Conservation (phyloP, 441 rosid species). For the Eruca vesicaria region DNA sequence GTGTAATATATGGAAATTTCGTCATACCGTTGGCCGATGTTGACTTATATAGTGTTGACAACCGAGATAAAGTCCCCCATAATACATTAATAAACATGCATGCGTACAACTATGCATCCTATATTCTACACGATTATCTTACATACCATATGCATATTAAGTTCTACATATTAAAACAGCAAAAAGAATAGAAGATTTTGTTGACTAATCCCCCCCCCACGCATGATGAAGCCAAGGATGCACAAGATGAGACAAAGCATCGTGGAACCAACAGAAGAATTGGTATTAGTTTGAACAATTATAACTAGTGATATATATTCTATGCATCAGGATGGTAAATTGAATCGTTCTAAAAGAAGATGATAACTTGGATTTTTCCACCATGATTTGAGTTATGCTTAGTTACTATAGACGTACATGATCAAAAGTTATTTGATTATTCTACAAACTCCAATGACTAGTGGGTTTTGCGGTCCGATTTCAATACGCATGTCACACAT, state of each 20-base stretch:
- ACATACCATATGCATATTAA: neutral
- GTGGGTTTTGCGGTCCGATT: no score
- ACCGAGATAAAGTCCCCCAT: neutral
- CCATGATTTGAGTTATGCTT: neutral
- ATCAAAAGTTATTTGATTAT: neutral
- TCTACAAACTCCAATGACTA: neutral
- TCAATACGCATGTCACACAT: neutral
- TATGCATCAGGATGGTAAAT: neutral
- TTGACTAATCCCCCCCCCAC: neutral
- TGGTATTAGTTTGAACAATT: neutral
- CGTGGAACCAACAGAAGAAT: neutral
- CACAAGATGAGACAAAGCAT: neutral
- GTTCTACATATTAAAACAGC: neutral
- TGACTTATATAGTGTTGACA: neutral
- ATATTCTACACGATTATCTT: neutral
- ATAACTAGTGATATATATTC: neutral
- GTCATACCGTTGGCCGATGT: neutral
- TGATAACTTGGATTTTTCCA: neutral
- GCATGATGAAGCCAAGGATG: neutral
- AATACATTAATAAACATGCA: constrained; percentile 14
- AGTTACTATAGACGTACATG: neutral
- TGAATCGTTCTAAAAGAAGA: neutral
- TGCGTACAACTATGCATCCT: neutral
- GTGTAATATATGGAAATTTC: neutral
- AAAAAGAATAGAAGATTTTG: neutral